Conservation (phyloP, 768 basidiomycete species). For the Collybia sp. region DNA sequence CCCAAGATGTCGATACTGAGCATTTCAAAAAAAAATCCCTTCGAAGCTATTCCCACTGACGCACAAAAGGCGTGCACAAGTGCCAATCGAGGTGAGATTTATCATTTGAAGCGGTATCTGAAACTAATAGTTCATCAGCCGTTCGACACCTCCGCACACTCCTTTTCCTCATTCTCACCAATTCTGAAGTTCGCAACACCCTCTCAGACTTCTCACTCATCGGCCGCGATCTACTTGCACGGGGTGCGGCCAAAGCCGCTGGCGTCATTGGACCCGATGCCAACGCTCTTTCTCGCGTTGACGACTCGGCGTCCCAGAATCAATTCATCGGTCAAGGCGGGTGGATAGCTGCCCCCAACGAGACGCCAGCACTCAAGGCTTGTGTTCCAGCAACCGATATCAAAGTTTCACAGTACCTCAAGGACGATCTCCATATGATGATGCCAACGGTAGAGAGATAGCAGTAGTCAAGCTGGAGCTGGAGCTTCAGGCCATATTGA, state of each 20-base stretch:
- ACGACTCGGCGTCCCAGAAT: too few species aligned
- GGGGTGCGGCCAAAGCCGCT: too few species aligned
- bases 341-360: conserved; percentile 19
- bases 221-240: conserved; percentile 81
- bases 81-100: conserved; percentile 54
- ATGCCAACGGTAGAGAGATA: too few species aligned
- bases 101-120: conserved; percentile 46
- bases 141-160: conserved; percentile 86
- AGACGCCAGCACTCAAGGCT: too few species aligned
- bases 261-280: too few species aligned
- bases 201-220: too few species aligned
- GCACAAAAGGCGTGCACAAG: conserved; percentile 29
- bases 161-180: conserved; percentile 82
- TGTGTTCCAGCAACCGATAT: too few species aligned
- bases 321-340: conserved; percentile 55
- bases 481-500: conserved; percentile 9
- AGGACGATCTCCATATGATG: conserved; percentile 21
- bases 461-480: too few species aligned
- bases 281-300: too few species aligned
- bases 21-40: conserved; percentile 6
- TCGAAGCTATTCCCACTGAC: conserved; percentile 16
- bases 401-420: conserved; percentile 30
- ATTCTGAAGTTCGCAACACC: too few species aligned
- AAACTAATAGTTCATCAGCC: too few species aligned
- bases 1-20: conserved; percentile 42